Evolutionary conservation across 2,329 filamentous ascomycete species (phyloP).

Genomic region (Cordyceps cateniannulata): DNA sequence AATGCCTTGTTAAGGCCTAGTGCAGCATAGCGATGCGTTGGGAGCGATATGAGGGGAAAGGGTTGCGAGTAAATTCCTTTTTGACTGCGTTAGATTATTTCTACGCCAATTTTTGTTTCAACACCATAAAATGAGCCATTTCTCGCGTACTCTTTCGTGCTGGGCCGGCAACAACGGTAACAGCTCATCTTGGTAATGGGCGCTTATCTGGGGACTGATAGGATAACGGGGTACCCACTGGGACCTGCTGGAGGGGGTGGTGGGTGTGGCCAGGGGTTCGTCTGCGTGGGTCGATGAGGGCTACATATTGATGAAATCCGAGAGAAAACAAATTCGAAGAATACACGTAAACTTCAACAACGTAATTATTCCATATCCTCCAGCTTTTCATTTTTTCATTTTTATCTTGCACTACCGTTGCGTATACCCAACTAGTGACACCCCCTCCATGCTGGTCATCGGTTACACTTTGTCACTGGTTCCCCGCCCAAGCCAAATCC

Average conservation of each 20-base stretch:
- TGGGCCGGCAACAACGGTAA: not conserved
- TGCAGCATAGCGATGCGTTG: not conserved
- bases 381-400: not conserved
- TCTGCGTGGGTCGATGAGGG: not conserved
- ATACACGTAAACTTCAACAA: not conserved
- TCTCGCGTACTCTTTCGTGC: not conserved
- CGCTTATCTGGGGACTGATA: not conserved
- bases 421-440: not conserved
- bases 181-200: not conserved
- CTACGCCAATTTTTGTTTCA: not conserved
- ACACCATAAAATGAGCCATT: too few species aligned
- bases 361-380: not conserved
- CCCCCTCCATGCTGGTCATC: not conserved
- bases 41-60: not conserved
- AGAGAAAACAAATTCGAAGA: not conserved
- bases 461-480: not conserved
- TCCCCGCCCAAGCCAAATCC: not conserved
- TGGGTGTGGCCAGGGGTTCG: not conserved
- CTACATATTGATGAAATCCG: not conserved
- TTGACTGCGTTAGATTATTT: too few species aligned
- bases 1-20: not conserved
- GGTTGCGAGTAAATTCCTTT: too few species aligned
- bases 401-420: not conserved
- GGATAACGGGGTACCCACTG: not conserved
- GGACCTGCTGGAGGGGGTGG: not conserved